Evolutionary conservation across 345 rosid species (phyloP).

Genomic region (Chamaenerion angustifolium): DNA sequence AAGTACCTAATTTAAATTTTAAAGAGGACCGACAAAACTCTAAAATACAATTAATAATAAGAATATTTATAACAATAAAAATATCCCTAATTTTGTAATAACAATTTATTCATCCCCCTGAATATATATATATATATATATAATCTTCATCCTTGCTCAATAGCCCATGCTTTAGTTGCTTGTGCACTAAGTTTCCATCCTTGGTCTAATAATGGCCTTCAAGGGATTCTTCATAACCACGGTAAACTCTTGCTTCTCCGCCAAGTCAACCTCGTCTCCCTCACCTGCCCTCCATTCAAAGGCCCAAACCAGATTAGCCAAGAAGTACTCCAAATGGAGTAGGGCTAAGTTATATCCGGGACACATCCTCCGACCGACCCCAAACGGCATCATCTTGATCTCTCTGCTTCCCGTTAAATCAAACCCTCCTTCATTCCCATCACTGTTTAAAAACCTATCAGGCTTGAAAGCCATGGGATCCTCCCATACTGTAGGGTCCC

Average conservation of each 20-base stretch:
- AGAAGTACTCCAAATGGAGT: constrained; percentile 8
- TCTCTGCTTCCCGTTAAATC: constrained; percentile 9
- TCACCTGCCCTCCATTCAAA: constrained; percentile 4
- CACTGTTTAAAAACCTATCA: constrained; percentile 5
- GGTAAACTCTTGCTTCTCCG: constrained; percentile 6
- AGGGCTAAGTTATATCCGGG: not conserved
- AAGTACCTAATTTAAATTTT: too few relatives aligned
- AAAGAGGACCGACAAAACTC: too few relatives aligned
- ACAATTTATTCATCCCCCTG: too few relatives aligned
- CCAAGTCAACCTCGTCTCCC: constrained; percentile 4
- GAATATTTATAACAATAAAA: too few relatives aligned
- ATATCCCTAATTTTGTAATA: too few relatives aligned
- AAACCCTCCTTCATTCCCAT: not conserved
- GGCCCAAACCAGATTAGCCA: constrained; percentile 6
- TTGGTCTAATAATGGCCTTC: constrained; percentile 1
- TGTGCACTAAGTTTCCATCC: not conserved
- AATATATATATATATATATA: too few relatives aligned
- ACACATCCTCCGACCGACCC: constrained; percentile 12
- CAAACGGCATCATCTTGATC: constrained; percentile 12
- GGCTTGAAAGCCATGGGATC: constrained; percentile 9
- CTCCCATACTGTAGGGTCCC: constrained; percentile 8
- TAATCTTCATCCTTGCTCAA: too few relatives aligned
- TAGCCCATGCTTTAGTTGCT: too few relatives aligned
- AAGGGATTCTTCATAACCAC: constrained; percentile 8
- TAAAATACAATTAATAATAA: too few relatives aligned